Conservation (phyloP, 2,329 filamentous ascomycete species). For the Hypocrella siamensis region DNA sequence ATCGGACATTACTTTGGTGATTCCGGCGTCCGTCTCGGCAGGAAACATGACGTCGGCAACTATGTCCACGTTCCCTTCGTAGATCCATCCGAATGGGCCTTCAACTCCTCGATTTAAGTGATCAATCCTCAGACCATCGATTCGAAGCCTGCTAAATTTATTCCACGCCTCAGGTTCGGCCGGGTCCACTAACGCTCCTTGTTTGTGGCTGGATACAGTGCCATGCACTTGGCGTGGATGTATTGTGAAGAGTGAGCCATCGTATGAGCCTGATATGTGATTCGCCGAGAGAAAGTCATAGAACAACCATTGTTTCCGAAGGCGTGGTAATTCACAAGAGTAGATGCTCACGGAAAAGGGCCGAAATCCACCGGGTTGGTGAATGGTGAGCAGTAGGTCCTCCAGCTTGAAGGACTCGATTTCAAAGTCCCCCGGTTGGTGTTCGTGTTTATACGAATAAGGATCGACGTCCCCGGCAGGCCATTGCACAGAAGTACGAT, state of each 20-base stretch:
- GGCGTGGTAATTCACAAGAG: conserved; percentile 80
- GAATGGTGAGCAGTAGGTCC: conserved; percentile 78
- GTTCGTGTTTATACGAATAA: conserved; percentile 72
- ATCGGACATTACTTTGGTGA: conserved; percentile 90
- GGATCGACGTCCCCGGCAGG: conserved; percentile 53
- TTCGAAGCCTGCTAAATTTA: conserved; percentile 82
- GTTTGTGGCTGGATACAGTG: conserved; percentile 45
- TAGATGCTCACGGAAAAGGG: conserved; percentile 93
- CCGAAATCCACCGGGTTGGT: conserved; percentile 82
- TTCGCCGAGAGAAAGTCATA: conserved; percentile 94
- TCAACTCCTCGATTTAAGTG: conserved; percentile 88
- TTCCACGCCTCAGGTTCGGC: conserved; percentile 70
- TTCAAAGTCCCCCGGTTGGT: conserved; percentile 87
- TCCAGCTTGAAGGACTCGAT: conserved; percentile 95
- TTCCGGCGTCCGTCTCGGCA: conserved; percentile 69
- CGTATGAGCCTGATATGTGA: conserved; percentile 89
- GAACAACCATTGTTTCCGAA: conserved; percentile 93
- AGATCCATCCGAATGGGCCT: conserved; percentile 94
- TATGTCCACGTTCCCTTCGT: conserved; percentile 93
- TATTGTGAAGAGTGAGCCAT: conserved; percentile 92
- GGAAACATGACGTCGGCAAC: conserved; percentile 93
- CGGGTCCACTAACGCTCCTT: conserved; percentile 36
- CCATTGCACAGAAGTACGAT: conserved; percentile 72
- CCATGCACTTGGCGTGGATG: conserved; percentile 85
- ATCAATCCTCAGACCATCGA: conserved; percentile 88